phyloP scores from a whole-genome alignment of 345 rosid species.

The Cardamine chenopodiifolia region DNA sequence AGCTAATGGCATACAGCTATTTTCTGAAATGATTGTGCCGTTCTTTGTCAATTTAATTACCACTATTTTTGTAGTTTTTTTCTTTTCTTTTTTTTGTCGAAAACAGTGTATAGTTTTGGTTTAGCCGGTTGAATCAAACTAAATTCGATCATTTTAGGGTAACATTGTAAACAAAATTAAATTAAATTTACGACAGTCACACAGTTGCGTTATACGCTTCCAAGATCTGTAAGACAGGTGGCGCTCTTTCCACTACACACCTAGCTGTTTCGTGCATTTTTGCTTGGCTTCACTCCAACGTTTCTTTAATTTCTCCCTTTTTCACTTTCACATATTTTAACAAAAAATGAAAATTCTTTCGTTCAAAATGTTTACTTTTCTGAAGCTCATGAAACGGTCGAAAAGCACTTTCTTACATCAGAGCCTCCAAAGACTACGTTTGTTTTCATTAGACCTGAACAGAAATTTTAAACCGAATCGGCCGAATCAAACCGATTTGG shows the following conservation, averaged over 20 bases:
- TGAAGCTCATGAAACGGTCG: not conserved
- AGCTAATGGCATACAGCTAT: conserved; percentile 27
- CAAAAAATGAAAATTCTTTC: not conserved
- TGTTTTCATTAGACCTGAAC: no score
- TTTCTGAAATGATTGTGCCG: conserved; percentile 7
- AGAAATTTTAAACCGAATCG: no score
- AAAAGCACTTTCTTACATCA: not conserved
- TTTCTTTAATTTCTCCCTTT: not conserved
- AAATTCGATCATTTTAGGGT: not conserved
- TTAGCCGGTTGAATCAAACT: not conserved
- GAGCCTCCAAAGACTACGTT: not conserved
- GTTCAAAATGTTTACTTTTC: not conserved
- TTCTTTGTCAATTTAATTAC: not conserved
- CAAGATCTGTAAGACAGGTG: conserved; percentile 19
- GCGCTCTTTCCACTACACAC: not conserved
- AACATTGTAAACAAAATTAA: not conserved
- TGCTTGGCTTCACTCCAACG: conserved; percentile 16
- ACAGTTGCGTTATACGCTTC: conserved; percentile 1
- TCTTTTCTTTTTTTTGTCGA: no score
- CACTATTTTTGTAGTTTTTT: not conserved
- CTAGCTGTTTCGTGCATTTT: not conserved
- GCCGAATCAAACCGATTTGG: no score
- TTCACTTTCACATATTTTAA: not conserved
- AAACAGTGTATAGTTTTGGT: not conserved
- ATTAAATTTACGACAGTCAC: not conserved